Percentiles rank a stretch among this genome's conserved stretches.
These are phyloP conservation scores for Mycena sp. DNA, from an alignment of 1,284 basidiomycete genomes.

Conservation along the genomic window DNA sequence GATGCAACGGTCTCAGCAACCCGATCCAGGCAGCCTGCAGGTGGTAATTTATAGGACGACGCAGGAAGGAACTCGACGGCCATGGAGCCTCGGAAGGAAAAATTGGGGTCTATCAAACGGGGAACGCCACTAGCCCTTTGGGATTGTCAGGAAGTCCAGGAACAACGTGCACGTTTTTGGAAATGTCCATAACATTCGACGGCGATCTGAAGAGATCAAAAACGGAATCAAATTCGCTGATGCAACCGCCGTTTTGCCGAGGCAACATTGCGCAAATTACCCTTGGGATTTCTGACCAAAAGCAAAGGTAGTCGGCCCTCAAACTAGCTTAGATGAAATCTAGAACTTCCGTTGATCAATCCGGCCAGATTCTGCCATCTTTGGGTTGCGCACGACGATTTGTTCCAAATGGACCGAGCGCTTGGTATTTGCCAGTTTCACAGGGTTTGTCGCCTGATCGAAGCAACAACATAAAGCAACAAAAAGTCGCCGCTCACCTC, in stretches of 20 bases:
- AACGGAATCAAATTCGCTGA: slow-evolving; percentile 19
- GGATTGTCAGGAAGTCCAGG: slow-evolving; percentile 29
- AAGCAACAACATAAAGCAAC: slow-evolving; percentile 34
- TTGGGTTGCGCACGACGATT: not conserved
- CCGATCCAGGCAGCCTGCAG: not conserved
- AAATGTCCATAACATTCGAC: slow-evolving; percentile 28
- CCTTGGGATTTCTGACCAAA: not conserved
- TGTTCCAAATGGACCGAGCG: slow-evolving; percentile 32
- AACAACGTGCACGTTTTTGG: slow-evolving; percentile 19
- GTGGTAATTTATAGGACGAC: slow-evolving; percentile 17
- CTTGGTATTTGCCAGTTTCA: slow-evolving; percentile 33
- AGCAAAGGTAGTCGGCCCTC: slow-evolving; percentile 24
- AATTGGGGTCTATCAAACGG: slow-evolving; percentile 3
- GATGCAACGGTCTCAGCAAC: not conserved
- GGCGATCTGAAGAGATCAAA: slow-evolving; percentile 21
- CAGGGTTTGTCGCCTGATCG: slow-evolving; percentile 32
- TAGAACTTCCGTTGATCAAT: slow-evolving; percentile 24
- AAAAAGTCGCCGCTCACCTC: slow-evolving; percentile 12
- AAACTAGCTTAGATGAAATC: slow-evolving; percentile 36
- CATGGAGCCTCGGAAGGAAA: slow-evolving; percentile 28
- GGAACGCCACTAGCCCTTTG: slow-evolving; percentile 34
- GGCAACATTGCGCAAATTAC: slow-evolving; percentile 7
- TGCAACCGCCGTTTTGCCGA: slow-evolving; percentile 32
- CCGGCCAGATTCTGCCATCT: not conserved
- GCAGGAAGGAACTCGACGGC: not conserved